phyloP scores from a whole-genome alignment of 345 rosid genomes.

The Erysimum cheiranthoides region DNA sequence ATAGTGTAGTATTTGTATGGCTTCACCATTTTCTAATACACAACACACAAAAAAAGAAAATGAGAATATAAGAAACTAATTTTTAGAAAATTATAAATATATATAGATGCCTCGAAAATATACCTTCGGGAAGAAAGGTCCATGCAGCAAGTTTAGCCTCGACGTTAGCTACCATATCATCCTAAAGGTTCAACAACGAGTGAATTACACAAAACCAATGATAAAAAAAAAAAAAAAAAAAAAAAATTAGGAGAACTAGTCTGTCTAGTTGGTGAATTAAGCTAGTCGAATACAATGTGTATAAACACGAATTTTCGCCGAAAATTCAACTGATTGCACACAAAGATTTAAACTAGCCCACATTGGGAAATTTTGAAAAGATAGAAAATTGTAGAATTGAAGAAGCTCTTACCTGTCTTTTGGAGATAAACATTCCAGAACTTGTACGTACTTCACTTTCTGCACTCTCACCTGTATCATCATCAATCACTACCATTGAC shows the following conservation, averaged over 20 bases:
- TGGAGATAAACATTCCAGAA: constrained; percentile 81
- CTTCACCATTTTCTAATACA: constrained; percentile 83
- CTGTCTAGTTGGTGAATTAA: not conserved
- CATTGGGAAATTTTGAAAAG: not conserved
- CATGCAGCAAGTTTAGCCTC: constrained; percentile 84
- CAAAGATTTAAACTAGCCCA: not conserved
- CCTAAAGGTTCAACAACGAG: constrained; percentile 46
- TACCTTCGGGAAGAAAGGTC: constrained; percentile 93
- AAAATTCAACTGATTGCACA: too few relatives aligned
- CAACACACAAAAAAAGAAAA: constrained; percentile 23
- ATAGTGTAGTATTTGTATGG: constrained; percentile 81
- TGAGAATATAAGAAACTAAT: constrained; percentile 3
- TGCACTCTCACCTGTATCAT: constrained; percentile 68
- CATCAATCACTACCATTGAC: constrained; percentile 89
- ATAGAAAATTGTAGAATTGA: too few relatives aligned
- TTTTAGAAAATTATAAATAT: not conserved
- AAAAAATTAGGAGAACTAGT: constrained; percentile 1
- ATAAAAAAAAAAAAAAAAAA: not conserved
- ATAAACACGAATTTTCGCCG: too few relatives aligned
- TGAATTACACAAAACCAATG: not conserved
- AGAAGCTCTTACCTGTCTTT: constrained; percentile 62
- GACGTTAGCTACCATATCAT: constrained; percentile 69
- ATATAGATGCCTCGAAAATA: not conserved
- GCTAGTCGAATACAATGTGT: not conserved
- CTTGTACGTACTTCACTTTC: constrained; percentile 87